Conservation (phyloP, 2,329 filamentous ascomycete genomes). For the Alternaria hordeiaustralica region DNA sequence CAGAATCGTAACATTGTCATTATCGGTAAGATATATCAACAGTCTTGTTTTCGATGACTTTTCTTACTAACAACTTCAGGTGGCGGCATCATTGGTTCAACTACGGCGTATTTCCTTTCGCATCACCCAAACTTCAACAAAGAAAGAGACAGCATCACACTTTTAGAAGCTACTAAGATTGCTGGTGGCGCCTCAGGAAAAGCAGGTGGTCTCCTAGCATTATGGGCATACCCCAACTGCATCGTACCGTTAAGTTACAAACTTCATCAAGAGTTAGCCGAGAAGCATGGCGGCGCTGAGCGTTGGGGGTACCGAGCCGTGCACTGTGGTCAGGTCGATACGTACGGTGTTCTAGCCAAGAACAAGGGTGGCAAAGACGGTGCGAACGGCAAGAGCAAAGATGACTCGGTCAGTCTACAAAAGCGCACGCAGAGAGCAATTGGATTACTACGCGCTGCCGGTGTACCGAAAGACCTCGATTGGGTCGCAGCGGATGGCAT, state of each 20-base stretch:
- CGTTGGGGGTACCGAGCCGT: slow-evolving; percentile 87
- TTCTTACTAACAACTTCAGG: slow-evolving; percentile 57
- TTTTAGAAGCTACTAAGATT: slow-evolving; percentile 84
- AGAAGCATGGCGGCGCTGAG: slow-evolving; percentile 77
- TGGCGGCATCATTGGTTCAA: slow-evolving; percentile 91
- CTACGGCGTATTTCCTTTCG: slow-evolving; percentile 89
- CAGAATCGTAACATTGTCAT: slow-evolving; percentile 45
- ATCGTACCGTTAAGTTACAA: slow-evolving; percentile 86
- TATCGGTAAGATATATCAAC: slow-evolving; percentile 31
- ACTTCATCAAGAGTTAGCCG: slow-evolving; percentile 83
- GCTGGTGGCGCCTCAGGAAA: slow-evolving; percentile 95
- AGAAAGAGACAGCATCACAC: slow-evolving; percentile 75
- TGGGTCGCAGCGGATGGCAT: slow-evolving; percentile 78
- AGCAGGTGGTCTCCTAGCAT: slow-evolving; percentile 85
- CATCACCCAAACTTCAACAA: slow-evolving; percentile 83
- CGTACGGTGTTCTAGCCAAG: slow-evolving; percentile 51
- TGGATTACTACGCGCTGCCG: slow-evolving; percentile 61
- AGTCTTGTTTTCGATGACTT: background rate
- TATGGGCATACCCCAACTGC: slow-evolving; percentile 88
- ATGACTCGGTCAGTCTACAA: slow-evolving; percentile 59
- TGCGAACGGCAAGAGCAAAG: slow-evolving; percentile 41
- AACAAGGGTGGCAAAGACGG: slow-evolving; percentile 30
- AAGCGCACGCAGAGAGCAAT: slow-evolving; percentile 61
- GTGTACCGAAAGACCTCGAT: slow-evolving; percentile 78
- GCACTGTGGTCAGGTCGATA: slow-evolving; percentile 72